Base-by-base conservation (phyloP, 2,329 filamentous ascomycete genomes). In the Ustilaginoidea virens region DNA sequence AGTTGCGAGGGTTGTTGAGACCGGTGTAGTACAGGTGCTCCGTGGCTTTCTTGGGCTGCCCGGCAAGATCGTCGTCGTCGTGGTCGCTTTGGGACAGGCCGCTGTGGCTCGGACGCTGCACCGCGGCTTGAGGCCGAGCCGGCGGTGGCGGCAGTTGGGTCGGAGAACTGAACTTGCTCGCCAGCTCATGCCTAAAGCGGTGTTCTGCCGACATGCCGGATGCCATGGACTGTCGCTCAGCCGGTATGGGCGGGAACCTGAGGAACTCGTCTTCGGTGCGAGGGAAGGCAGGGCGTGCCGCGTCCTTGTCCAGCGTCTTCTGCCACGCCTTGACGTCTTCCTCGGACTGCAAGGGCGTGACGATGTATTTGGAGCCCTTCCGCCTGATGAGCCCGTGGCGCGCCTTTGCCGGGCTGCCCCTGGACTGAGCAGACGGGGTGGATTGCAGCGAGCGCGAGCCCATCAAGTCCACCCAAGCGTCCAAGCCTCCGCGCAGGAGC, bases 381-480 rank as follows among this genome's bases (percentile, higher is more conserved):
- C 53, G 51, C 33, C 48, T 45, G 31, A 50, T 40, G 5, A 42
- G 39, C n/a, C 42, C 43, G 21, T 42, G 39, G 16, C 38, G 36
- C 30, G 36, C 42, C 30, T 29, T 43, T 25, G 28, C 14, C 20
- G 31, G 35, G 25, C 17, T 28, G 9, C 38, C 22, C 26, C 33
- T 41, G 21, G 37, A 27, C 3, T 31, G 31, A n/a, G 23, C 27
- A 4, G 58, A 58, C 9, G 51, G 31, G 4, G 60, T 63, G 8
- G 53, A 55, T 33, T 62, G 56, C 7, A 74, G 57, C 1, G 78
- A 74, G 30, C 74, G 66, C 9, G 61, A 55, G 2, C 90, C 87
- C 42, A 93, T 63, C n/a, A 90, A 54, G 42, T 90, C 77, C 12
- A 74, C 58, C 90, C 90, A 98, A 4, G 83, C 80, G 40, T 86